Percentiles rank a stretch among this genome's conserved stretches.
Conservation (phyloP, 345 rosid genomes). For the Euphorbia lathyris region DNA sequence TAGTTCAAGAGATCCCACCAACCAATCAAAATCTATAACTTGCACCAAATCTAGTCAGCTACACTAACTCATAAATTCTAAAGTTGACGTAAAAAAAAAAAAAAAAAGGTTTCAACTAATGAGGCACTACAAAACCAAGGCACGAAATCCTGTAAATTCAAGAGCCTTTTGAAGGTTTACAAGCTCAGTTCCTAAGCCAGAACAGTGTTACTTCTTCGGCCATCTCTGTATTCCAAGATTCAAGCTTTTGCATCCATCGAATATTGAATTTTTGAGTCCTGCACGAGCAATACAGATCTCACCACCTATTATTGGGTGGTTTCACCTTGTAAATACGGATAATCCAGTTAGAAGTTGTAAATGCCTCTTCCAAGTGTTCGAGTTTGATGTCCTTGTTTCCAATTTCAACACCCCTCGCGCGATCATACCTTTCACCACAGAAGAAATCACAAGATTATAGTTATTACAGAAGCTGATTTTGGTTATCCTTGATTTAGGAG, state of each 20-base stretch:
- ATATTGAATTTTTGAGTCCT: neutral
- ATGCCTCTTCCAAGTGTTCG: constrained; percentile 92
- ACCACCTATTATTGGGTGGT: constrained; percentile 93
- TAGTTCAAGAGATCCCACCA: neutral
- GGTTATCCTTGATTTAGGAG: neutral
- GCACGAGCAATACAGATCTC: constrained; percentile 15
- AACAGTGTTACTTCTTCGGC: neutral
- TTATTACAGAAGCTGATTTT: too few species aligned
- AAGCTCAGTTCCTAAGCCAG: constrained; percentile 13
- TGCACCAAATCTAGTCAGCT: neutral
- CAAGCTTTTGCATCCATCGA: neutral
- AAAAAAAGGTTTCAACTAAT: constrained; percentile 17
- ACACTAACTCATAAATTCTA: constrained; percentile 1
- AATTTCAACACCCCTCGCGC: constrained; percentile 96
- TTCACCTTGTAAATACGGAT: constrained; percentile 95
- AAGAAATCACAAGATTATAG: constrained; percentile 11
- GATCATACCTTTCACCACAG: constrained; percentile 63
- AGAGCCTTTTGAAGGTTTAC: constrained; percentile 23
- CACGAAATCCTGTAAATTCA: constrained; percentile 15
- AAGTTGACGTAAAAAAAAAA: neutral
- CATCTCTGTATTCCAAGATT: neutral
- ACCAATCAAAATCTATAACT: neutral
- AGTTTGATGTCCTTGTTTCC: constrained; percentile 94
- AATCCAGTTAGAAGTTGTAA: constrained; percentile 96
- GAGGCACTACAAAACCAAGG: constrained; percentile 19